Base-by-base conservation (phyloP, 331 rosid genomes). In the Quercus lobata region DNA sequence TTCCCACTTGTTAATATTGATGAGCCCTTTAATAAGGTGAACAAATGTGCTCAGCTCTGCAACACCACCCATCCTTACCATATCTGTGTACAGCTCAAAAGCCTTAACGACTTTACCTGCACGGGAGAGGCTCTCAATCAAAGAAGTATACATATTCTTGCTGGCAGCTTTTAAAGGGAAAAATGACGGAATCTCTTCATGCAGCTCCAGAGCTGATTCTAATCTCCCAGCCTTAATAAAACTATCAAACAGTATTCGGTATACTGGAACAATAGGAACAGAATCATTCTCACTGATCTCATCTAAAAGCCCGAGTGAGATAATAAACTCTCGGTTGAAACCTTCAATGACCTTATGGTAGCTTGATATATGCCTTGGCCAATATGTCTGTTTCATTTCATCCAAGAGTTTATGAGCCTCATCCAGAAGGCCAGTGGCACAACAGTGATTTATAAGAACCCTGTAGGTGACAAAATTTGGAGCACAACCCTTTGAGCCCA, bases 401-500 rank as follows among this genome's bases (percentile, higher is more conserved):
- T 85, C 93, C 84, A 95, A 83, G 79, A 95, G 93, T 74, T 74
- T 80, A 89, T 81, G 86, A 66, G 97, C 98, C 84, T 95, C 90
- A 29, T 92, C 95, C 84, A 92, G 82, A 79, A 73, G 86, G 79
- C 98, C 97, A 69, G 71, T 25, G 16, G 96, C 84, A 83, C 97
- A 95, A 79, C 95, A 92, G 53, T 92, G 98, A 79, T 79, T 92
- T 80, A 94, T 90, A 92, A 94, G 71, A 84, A 94, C 97, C 57
- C 84, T 89, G 46, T 92, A 94, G 35, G 98, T 92, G 78, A 95
- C 81, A 61, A 90, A 92, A 88, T 95, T 95, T 16, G 97, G 98
- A 66, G 98, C 96, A 85, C 98, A 95, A 27, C 94, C 90, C 83
- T 92, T 91, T 34, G 92, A 89, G 87, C 96, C 80, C 98, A 95